Evolutionary conservation across 2,329 filamentous ascomycete genomes (phyloP), one percentile per base, ranked within the genome.

Genomic region (Trichoderma endophyticum): DNA sequence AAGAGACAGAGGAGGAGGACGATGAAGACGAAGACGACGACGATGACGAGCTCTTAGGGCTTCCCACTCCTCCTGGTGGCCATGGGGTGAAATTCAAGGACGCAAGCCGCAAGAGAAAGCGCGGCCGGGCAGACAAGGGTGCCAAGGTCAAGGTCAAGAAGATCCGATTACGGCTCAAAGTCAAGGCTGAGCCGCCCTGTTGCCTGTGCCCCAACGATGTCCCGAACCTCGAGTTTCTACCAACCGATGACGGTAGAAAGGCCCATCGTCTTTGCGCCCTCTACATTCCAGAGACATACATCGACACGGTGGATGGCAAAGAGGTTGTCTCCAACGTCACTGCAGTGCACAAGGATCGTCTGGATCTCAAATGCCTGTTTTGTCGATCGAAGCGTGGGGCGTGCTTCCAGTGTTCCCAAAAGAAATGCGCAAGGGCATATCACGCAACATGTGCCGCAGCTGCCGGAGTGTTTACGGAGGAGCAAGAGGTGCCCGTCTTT

Each of bases 321-420:
- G 94, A 97, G 73, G 87, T 90, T 11, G 88, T 98, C 28, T 92
- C 88, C 75, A 95, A 97, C 75, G 88, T 94, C 65, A 87, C 89
- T n/a, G 89, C 89, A 73, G 94, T 98, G 75, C 91, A 93, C 79
- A 95, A 96, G 80, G 93, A 93, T 71, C 92, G 95, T 24, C 84
- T 97, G 76, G 94, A 97, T 30, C 90, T 98, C 76, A 97, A 97
- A 81, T 99, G 96, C 81, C 90, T 97, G 73, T 97, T 93, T 83
- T 99, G 96, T 79, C 93, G 95, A 39, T 97, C 94, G 36, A 97
- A 96, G 81, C 93, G 92, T 71, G 96, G 96, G n/a, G 94, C 94
- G 18, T 98, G 95, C 82, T 97, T 99, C 83, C 95, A 98, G 81
- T 99, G 96, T 82, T 97, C 94, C 1, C 92, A 94, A 76, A 95